Evolutionary conservation across 345 rosid species (phyloP).

Genomic region (Brassica rapa): DNA sequence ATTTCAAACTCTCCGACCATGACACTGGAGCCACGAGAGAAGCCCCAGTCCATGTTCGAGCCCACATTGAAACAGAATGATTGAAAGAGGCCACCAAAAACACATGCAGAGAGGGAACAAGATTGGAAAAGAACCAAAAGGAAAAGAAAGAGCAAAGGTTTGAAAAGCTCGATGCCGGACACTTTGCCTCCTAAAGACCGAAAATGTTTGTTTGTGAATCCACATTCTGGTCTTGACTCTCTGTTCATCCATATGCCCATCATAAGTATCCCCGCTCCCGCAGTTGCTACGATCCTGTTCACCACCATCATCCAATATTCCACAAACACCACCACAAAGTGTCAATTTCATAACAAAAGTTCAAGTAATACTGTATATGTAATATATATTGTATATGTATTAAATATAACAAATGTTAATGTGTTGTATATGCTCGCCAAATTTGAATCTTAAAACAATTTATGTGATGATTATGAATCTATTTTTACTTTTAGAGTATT

Average conservation of each 20-base stretch:
- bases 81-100: no score
- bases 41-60: no score
- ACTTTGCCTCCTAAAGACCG: constrained; percentile 10
- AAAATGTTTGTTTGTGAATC: constrained; percentile 14
- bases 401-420: background rate
- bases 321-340: background rate
- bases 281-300: constrained; percentile 2
- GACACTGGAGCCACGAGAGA: no score
- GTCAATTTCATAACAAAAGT: background rate
- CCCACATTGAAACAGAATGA: no score
- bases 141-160: no score
- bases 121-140: no score
- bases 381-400: no score
- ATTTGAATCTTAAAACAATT: background rate
- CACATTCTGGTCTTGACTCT: constrained; percentile 29
- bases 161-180: background rate
- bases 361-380: no score
- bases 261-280: background rate
- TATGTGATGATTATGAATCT: background rate
- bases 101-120: no score
- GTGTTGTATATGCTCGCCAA: background rate
- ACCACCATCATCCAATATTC: background rate
- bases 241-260: constrained; percentile 31
- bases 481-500: background rate
- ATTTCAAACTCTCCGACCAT: no score